Base-by-base conservation (phyloP, 768 basidiomycete genomes). In the Leccinum uliginosum region DNA sequence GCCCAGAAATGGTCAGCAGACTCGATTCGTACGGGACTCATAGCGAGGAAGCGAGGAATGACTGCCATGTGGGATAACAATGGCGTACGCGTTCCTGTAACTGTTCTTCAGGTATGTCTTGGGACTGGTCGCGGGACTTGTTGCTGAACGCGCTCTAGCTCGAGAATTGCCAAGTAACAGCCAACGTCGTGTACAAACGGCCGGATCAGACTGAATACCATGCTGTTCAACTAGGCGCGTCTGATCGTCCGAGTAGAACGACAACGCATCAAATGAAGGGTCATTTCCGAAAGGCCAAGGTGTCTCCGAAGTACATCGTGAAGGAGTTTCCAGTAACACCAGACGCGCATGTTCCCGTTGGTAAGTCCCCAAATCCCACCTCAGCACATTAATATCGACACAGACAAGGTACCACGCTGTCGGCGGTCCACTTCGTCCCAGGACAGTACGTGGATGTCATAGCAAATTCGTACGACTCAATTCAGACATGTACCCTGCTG, bases 1-100 rank as follows among this genome's bases (percentile, higher is more conserved):
- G 64, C 75, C 38, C 58, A 76, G 11, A 86, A 89, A 81, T 97
- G 95, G 95, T 84, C 84, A 5, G 86, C 95, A 48, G 78, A 80
- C 58, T 93, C 92, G 7, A 81, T 89, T 60, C 83, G 97, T 56
- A 96, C 94, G 0, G 97, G 97, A 8, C 78, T 97, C 59, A 88
- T 99, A 71, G 96, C 93, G 24, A 82, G 88, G 56, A 99, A 99
- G 78, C 85, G 93, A 55, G 97, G 97, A 46, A 98, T 98, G 97
- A 89, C 91, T 10, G 83, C 83, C 14, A 75, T 98, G 66, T 98
- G 93, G 91, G 91, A 94, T 67, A 83, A 89, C 69, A 87, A 92
- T 56, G 97, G 97, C 24, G 84, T 83, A 34, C 80, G 90, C 50
- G 78, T 89, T 62, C 96, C 97, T 2, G 93, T 97, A 27, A 99